A percentile compares a stretch with the other conserved stretches of the same genome.
Conservation (phyloP, 768 basidiomycete genomes). For the Gloeostereum incarnatum region DNA sequence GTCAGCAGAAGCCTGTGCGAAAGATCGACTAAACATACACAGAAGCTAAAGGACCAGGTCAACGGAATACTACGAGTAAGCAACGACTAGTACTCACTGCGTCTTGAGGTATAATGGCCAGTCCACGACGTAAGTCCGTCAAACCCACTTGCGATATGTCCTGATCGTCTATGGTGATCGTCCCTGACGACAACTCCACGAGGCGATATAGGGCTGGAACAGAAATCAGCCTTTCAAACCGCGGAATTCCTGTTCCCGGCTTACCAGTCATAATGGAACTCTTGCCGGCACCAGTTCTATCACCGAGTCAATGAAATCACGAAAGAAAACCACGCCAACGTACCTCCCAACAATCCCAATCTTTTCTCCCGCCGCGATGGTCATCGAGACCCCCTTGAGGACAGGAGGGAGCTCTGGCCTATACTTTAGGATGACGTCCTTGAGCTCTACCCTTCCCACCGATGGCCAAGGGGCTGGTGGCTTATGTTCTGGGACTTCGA, state of each 20-base stretch:
- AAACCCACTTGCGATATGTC: constrained; percentile 80
- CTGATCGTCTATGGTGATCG: constrained; percentile 72
- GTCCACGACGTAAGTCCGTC: constrained; percentile 51
- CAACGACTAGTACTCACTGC: constrained; percentile 35
- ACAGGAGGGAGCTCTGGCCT: constrained; percentile 84
- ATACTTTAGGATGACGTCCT: constrained; percentile 71
- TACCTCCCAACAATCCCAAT: constrained; percentile 79
- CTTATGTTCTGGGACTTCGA: constrained; percentile 50
- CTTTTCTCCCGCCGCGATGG: constrained; percentile 71
- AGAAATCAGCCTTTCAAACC: constrained; percentile 1
- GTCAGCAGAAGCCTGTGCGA: constrained; percentile 3
- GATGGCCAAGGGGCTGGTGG: constrained; percentile 67
- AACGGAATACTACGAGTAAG: constrained; percentile 5
- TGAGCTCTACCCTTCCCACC: constrained; percentile 64
- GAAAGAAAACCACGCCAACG: constrained; percentile 1
- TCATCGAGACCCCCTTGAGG: constrained; percentile 72
- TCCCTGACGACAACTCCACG: constrained; percentile 70
- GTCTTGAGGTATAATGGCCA: constrained; percentile 84
- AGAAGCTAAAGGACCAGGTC: constrained; percentile 25
- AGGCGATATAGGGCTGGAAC: constrained; percentile 72
- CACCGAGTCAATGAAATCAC: constrained; percentile 2
- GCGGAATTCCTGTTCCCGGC: too few species aligned
- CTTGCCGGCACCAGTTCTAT: constrained; percentile 80
- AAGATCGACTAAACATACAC: constrained; percentile 21
- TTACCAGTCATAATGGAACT: constrained; percentile 79